Base-by-base conservation (phyloP, 2,329 filamentous ascomycete genomes). In the Sclerotiophoma versabilis region DNA sequence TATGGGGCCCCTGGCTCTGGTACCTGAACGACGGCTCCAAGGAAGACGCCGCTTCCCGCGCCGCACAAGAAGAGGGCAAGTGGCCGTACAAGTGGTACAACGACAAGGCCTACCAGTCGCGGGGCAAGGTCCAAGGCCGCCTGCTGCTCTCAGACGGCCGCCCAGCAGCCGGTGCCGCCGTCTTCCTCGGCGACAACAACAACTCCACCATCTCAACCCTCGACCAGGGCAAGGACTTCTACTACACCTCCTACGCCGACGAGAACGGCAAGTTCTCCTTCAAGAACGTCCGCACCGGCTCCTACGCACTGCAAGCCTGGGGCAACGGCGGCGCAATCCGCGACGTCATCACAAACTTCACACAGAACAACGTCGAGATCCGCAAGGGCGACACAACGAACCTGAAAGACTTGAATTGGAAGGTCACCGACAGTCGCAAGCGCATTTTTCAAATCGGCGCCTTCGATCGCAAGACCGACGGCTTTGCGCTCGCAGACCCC, bases 31-130 rank as follows among this genome's bases (percentile, higher is more conserved):
- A 81, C 30, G 81, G 81, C 12, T 79, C 76, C 4, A 73, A 74
- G 38, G 57, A 66, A 3, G 80, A 83, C 42, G 81, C 77, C 3
- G 70, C 69, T 4, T 52, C 60, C 2, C 74, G 76, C 11, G 73
- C 75, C 5, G 61, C 70, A n/a, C 50, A 75, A 22, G 81, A 83
- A 62, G 72, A 76, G 30, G 50, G 67, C 4, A 67, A 66, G 1
- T 83, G 80, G 76, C 81, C 81, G 0, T 83, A 83, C 61, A 58
- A 69, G 19, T 83, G 80, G 80, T 75, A 82, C 57, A 68, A 78
- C 5, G 71, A 80, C 58, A 64, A 71, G 0, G 71, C 72, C 3
- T 83, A 82, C 65, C 78, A 81, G n/a, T 71, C 76, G n/a, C 79
- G 81, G 22, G 80, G 80, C 34, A 75, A 73, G 9, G 73, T 83